Conservation (phyloP, 139 green algal species). For the Chlorella sp. region DNA sequence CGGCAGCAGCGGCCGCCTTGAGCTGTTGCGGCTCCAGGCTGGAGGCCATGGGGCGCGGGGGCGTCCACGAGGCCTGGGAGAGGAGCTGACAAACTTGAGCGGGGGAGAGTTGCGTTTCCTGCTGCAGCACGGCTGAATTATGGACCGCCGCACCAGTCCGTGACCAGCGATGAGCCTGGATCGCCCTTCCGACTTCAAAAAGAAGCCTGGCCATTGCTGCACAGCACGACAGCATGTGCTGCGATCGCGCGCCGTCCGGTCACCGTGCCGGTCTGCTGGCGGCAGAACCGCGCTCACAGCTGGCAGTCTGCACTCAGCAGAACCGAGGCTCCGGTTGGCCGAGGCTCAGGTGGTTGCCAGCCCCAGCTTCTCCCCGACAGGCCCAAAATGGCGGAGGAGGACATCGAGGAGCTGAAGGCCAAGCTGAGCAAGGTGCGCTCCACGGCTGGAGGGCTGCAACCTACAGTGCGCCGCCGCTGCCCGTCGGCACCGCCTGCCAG, state of each 20-base stretch:
- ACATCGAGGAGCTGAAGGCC: not conserved
- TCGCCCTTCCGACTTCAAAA: too few relatives aligned
- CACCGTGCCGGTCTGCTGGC: not conserved
- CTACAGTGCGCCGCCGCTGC: not conserved
- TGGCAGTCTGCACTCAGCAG: not conserved
- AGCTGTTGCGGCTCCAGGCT: not conserved
- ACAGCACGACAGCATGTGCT: not conserved
- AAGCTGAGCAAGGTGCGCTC: conserved; percentile 12
- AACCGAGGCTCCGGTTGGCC: too few relatives aligned
- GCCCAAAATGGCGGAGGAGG: not conserved
- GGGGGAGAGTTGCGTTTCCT: not conserved
- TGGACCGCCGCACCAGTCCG: too few relatives aligned
- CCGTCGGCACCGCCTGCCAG: not conserved
- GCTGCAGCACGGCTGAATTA: not conserved
- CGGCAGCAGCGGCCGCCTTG: not conserved
- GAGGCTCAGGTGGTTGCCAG: not conserved
- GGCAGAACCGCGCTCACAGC: not conserved
- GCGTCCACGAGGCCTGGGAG: not conserved
- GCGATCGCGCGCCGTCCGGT: not conserved
- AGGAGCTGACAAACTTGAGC: not conserved
- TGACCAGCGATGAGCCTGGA: too few relatives aligned
- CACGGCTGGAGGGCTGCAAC: not conserved
- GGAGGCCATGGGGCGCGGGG: not conserved
- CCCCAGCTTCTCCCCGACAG: not conserved
- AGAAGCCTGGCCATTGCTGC: too few relatives aligned